Evolutionary conservation across 1,139 yeast genomes (phyloP).

Genomic region (Lodderomyces pseudojiufengensis): DNA sequence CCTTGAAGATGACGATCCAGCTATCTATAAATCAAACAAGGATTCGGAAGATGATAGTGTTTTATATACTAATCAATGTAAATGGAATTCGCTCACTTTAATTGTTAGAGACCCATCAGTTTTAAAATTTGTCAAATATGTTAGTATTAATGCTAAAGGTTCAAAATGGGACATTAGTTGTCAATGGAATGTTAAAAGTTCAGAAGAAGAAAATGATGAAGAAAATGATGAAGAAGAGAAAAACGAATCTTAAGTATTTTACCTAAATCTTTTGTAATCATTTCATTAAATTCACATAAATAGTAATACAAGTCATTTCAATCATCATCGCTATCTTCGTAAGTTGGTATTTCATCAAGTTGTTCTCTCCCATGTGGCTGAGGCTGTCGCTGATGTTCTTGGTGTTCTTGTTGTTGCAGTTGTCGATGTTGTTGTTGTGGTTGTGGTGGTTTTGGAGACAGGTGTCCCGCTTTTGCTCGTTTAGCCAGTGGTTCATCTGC

Average conservation of each 20-base stretch:
- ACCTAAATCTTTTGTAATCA: too few relatives aligned
- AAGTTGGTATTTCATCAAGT: slow-evolving; percentile 34
- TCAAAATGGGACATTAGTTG: slow-evolving; percentile 88
- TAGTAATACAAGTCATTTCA: neutral
- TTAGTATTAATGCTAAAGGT: slow-evolving; percentile 83
- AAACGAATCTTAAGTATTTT: too few relatives aligned
- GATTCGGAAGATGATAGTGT: slow-evolving; percentile 74
- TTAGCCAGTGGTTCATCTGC: slow-evolving; percentile 11
- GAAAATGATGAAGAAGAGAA: neutral
- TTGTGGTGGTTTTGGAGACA: slow-evolving; percentile 13
- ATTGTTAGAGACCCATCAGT: slow-evolving; percentile 83
- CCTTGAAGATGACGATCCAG: slow-evolving; percentile 55
- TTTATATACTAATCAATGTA: slow-evolving; percentile 73
- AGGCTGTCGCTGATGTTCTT: slow-evolving; percentile 3
- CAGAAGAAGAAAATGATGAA: slow-evolving; percentile 13
- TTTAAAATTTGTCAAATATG: slow-evolving; percentile 87
- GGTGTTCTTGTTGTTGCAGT: slow-evolving; percentile 4
- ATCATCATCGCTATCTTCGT: slow-evolving; percentile 42
- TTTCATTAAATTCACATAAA: too few relatives aligned
- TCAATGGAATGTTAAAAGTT: slow-evolving; percentile 66
- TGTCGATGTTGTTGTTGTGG: slow-evolving; percentile 2
- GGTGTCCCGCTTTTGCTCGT: slow-evolving; percentile 10
- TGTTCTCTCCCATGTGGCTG: slow-evolving; percentile 3
- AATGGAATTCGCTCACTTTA: slow-evolving; percentile 75
- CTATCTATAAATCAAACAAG: slow-evolving; percentile 46